Percentiles rank a stretch among this genome's conserved stretches.
Evolutionary conservation across 2,329 filamentous ascomycete species (phyloP).

Genomic region (Aspergillus terreus): DNA sequence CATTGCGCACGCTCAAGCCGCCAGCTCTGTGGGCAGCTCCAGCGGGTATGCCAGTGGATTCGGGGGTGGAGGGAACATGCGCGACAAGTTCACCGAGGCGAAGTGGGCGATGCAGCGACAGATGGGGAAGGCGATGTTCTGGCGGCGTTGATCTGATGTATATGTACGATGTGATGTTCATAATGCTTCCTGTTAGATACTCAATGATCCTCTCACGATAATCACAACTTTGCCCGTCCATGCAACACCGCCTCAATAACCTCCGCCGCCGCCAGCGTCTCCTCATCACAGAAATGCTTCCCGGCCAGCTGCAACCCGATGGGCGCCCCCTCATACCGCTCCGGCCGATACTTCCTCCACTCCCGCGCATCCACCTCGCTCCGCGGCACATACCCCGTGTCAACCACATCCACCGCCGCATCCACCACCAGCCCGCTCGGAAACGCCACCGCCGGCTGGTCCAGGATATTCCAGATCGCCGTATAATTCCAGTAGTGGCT

Average conservation of each 20-base stretch:
- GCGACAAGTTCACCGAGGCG: conserved; percentile 33
- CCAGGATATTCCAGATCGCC: conserved; percentile 32
- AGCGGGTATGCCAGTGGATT: conserved; percentile 19
- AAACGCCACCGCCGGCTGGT: conserved; percentile 27
- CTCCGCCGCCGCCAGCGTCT: conserved; percentile 33
- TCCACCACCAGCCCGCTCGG: conserved; percentile 28
- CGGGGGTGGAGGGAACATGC: conserved; percentile 30
- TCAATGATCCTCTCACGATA: background rate
- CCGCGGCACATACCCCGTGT: conserved; percentile 19
- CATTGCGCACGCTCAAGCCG: conserved; percentile 24
- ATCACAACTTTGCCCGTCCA: background rate
- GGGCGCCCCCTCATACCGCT: conserved; percentile 41
- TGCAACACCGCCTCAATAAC: conserved; percentile 15
- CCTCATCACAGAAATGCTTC: conserved; percentile 53
- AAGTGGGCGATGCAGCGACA: conserved; percentile 33
- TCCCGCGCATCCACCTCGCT: conserved; percentile 27
- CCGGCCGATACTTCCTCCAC: conserved; percentile 30
- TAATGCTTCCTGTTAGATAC: background rate
- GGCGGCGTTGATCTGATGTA: conserved; percentile 17
- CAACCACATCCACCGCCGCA: conserved; percentile 19
- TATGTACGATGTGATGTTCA: background rate
- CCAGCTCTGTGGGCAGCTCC: conserved; percentile 15
- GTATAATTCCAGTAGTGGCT: conserved; percentile 36
- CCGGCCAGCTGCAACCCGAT: conserved; percentile 52
- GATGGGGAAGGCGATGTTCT: conserved; percentile 36